Base-by-base conservation (phyloP, 2,329 filamentous ascomycete genomes). In the Aureobasidium sp. region DNA sequence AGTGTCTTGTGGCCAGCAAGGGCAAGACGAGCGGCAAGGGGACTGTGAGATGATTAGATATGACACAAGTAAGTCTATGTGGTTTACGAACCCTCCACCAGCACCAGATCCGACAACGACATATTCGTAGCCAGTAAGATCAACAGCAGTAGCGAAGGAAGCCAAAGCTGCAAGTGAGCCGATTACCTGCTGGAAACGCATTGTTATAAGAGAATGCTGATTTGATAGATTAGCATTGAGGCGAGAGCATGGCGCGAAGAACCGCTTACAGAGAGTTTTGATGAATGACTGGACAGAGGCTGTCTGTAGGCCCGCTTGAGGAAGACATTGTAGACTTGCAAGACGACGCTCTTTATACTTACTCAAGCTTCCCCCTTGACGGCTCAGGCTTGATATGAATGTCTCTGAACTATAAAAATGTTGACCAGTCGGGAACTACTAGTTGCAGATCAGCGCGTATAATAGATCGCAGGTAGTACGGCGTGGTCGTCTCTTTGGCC, bases 61-160 rank as follows among this genome's bases (percentile, higher is more conserved):
- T 48, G 27, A 32, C 46, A 32, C 3, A n/a, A 34, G 17, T 48
- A 20, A 9, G 9, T 48, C 13, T 3, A 29, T 34, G 27, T 48
- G 26, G 15, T 48, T 48, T 5, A 29, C 24, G 8, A n/a, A 48
- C 47, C 36, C 52, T 29, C 53, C 52, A 48, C 50, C 83, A 10
- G 83, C 77, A 4, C 84, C 84, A 7, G 82, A 84, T 10, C 84
- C 84, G 44, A 87, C 82, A 13, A 87, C 78, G 34, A 87, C 76
- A 72, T 85, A 87, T 65, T 87, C 84, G 68, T 87, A 87, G 39
- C 46, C 46, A 48, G 46, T 46, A 53, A 63, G 61, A 41, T 63
- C 61, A 63, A 56, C 61, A 46, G 63, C 63, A 64, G 47, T 41
- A 57, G 27, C 51, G 50, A 61, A 46, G 4, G 63, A 56, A 27